Evolutionary conservation across 805 yeast species (phyloP), one percentile per base, ranked within the genome.

Genomic region (Kodamaea laetipori): DNA sequence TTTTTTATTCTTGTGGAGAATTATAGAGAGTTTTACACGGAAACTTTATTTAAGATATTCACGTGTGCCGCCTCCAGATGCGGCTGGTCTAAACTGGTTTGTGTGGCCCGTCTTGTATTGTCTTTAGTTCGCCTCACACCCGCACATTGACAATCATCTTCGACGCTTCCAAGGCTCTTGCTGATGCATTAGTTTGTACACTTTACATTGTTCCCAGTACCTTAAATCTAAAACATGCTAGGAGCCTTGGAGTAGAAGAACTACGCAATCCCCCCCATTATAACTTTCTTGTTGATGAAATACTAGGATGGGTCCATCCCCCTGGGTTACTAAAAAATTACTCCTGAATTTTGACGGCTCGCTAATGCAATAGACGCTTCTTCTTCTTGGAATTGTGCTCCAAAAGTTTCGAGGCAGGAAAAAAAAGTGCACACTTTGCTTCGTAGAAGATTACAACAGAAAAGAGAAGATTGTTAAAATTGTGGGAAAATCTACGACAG

Each of bases 321-420:
- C 13, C 17, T 26, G 3, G 12, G 31, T 27, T 6, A 7, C 31
- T 17, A 27, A 30, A 30, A 30, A 30, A 15, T 15, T 30, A 21
- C 34, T 30, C 34, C 34, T 30, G 34, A 15, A 13, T 28, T 28
- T 30, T 30, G 34, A 30, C 34, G 34, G 15, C 16, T 30, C 34
- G 34, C 11, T 30, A 13, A 30, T 30, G 34, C 34, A 30, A 13
- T 9, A 15, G 15, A 28, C 8, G 18, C 33, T 9, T 28, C 15
- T 6, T n/a, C 19, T 12, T 15, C 34, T 17, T 30, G 34, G 19
- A 13, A 15, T 15, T n/a, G 16, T 15, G 6, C 15, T 16, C 6
- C 12, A 6, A 28, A 28, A 6, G n/a, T n/a, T n/a, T n/a, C n/a
- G n/a, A n/a, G n/a, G n/a, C n/a, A n/a, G n/a, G n/a, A n/a, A n/a